Conservation (phyloP, 2,329 filamentous ascomycete genomes). For the Fusarium buxicola region DNA sequence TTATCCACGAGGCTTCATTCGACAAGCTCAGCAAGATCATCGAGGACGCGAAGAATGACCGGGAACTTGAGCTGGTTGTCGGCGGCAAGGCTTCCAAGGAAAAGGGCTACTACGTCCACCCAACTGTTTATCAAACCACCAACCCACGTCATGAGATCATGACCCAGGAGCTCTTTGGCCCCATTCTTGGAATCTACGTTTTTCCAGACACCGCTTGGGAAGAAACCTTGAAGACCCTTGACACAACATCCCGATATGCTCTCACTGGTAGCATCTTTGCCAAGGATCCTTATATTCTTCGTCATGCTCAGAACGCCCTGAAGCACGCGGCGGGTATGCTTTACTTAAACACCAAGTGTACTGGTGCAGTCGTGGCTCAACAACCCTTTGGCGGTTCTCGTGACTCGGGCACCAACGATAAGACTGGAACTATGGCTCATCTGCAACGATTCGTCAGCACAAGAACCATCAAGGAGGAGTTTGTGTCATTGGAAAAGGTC, state of each 20-base stretch:
- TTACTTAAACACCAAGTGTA: constrained; percentile 75
- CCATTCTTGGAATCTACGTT: constrained; percentile 59
- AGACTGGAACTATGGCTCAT: constrained; percentile 70
- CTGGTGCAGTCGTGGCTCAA: constrained; percentile 73
- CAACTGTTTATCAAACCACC: constrained; percentile 58
- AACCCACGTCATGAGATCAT: constrained; percentile 58
- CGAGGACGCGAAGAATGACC: constrained; percentile 58
- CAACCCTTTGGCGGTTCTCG: constrained; percentile 74
- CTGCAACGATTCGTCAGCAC: constrained; percentile 70
- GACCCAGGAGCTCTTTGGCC: constrained; percentile 61
- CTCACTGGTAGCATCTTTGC: constrained; percentile 79
- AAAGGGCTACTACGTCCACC: constrained; percentile 58
- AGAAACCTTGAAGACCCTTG: constrained; percentile 25
- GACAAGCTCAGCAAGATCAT: constrained; percentile 53
- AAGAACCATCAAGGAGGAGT: constrained; percentile 77
- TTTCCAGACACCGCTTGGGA: constrained; percentile 55
- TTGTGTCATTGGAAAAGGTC: constrained; percentile 48
- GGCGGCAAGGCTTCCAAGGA: constrained; percentile 59
- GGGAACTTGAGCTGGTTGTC: constrained; percentile 55
- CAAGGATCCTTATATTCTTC: constrained; percentile 69
- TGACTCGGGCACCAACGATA: constrained; percentile 75
- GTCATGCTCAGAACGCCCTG: constrained; percentile 72
- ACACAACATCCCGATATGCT: constrained; percentile 38
- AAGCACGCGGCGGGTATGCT: constrained; percentile 72
- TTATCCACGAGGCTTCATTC: constrained; percentile 61